Conservation (phyloP, 306 rosid genomes). For the Rosa chinensis region DNA sequence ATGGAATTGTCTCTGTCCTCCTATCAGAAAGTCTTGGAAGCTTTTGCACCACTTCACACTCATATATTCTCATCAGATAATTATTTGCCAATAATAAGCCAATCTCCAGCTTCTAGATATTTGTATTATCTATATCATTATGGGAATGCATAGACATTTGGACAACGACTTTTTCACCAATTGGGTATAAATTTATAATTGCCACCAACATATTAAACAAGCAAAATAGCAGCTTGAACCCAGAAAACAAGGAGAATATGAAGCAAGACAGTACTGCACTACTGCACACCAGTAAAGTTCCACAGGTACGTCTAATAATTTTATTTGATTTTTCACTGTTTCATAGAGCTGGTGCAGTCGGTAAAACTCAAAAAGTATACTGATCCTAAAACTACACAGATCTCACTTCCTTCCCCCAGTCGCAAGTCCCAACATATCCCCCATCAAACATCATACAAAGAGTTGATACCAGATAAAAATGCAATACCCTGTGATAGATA, state of each 20-base stretch:
- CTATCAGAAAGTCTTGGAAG: slow-evolving; percentile 37
- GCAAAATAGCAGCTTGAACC: background rate
- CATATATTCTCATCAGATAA: slow-evolving; percentile 18
- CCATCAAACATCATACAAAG: background rate
- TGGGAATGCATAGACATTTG: background rate
- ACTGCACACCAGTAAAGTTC: background rate
- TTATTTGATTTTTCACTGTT: background rate
- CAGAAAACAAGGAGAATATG: background rate
- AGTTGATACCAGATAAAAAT: background rate
- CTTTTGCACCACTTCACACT: slow-evolving; percentile 28
- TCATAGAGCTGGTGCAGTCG: background rate
- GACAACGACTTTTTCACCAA: slow-evolving; percentile 15
- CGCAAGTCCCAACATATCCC: background rate
- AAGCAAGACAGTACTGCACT: background rate
- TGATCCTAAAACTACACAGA: background rate
- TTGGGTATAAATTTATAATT: background rate
- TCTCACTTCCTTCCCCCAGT: background rate
- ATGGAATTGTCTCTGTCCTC: slow-evolving; percentile 45
- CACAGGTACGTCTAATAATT: background rate
- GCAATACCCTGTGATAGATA: background rate
- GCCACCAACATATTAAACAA: background rate
- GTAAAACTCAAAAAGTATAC: background rate
- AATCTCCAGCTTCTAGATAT: slow-evolving; percentile 1
- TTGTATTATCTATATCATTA: background rate
- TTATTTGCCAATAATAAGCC: slow-evolving; percentile 6